phyloP scores from a whole-genome alignment of 2,329 filamentous ascomycete genomes.

The Xylariales sp. region DNA sequence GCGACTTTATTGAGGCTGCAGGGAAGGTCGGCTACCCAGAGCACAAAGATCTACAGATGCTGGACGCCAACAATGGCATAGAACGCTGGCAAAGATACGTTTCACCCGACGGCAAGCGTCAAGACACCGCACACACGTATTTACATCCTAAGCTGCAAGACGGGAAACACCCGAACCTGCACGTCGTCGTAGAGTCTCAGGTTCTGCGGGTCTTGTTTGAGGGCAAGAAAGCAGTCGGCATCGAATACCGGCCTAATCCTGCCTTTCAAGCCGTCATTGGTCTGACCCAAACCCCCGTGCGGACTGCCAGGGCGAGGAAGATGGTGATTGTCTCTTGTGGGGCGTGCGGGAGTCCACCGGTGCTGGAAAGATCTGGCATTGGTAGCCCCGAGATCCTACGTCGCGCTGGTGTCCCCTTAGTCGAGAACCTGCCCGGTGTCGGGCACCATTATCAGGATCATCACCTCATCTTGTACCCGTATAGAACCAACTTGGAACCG shows the following conservation, averaged over 20 bases:
- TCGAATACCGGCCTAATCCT: slow-evolving; percentile 48
- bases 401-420: slow-evolving; percentile 38
- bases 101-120: slow-evolving; percentile 22
- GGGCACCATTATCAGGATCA: slow-evolving; percentile 49
- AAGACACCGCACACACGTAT: slow-evolving; percentile 23
- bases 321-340: slow-evolving; percentile 47
- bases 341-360: slow-evolving; percentile 45
- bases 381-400: slow-evolving; percentile 43
- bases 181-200: slow-evolving; percentile 25
- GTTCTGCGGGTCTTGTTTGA: slow-evolving; percentile 48
- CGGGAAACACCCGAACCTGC: slow-evolving; percentile 25
- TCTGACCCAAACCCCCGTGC: slow-evolving; percentile 19
- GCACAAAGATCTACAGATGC: slow-evolving; percentile 43
- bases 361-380: slow-evolving; percentile 60
- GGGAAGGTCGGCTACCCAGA: slow-evolving; percentile 41
- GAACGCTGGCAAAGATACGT: slow-evolving; percentile 20
- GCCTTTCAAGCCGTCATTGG: slow-evolving; percentile 9
- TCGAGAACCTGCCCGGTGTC: slow-evolving; percentile 47
- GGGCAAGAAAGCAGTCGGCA: slow-evolving; percentile 38
- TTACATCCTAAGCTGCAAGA: slow-evolving; percentile 23
- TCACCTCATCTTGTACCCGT: slow-evolving; percentile 45
- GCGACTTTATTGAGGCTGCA: slow-evolving; percentile 43
- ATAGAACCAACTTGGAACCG: slow-evolving; percentile 40
- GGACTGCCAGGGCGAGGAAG: slow-evolving; percentile 44
- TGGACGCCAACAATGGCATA: slow-evolving; percentile 35